Evolutionary conservation across 2,329 filamentous ascomycete genomes (phyloP).

Genomic region (Eurotiales sp.): DNA sequence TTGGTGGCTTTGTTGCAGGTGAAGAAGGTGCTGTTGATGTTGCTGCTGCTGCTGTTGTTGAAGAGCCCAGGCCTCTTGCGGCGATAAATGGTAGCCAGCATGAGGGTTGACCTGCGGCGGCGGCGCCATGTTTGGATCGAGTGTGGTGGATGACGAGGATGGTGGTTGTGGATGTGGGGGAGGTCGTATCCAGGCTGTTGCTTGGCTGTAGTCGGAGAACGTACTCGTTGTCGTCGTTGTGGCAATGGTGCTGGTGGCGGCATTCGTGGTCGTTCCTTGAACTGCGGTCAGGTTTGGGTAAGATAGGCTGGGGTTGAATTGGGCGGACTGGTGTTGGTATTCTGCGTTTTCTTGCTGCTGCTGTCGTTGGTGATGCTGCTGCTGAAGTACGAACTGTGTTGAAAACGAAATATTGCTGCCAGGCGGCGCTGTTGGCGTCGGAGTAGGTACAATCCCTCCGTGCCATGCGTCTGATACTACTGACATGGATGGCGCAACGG

Average conservation of each 20-base stretch:
- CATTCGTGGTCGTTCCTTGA: neutral
- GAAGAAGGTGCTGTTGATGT: neutral
- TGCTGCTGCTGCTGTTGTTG: constrained; percentile 6
- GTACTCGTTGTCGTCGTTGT: neutral
- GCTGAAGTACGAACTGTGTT: neutral
- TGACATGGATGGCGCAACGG: constrained; percentile 5
- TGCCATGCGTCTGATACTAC: constrained; percentile 8
- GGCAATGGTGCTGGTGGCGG: neutral
- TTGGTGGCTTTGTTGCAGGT: neutral
- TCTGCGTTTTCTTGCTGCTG: neutral
- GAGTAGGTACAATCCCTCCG: constrained; percentile 10
- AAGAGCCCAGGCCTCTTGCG: constrained; percentile 6
- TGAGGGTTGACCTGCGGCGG: neutral
- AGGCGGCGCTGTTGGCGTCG: constrained; percentile 4
- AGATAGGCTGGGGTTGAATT: neutral
- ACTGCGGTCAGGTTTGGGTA: neutral
- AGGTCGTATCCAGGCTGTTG: constrained; percentile 1
- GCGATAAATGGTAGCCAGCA: neutral
- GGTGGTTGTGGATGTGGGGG: no score
- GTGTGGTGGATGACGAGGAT: neutral
- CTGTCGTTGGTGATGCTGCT: constrained; percentile 3
- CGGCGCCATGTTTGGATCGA: neutral
- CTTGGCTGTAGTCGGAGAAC: constrained; percentile 6
- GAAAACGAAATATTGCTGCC: constrained; percentile 1
- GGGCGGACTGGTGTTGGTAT: neutral